These are phyloP conservation scores for Tetraselmis striata DNA, from an alignment of 139 green algal species.

Conservation along the genomic window DNA sequence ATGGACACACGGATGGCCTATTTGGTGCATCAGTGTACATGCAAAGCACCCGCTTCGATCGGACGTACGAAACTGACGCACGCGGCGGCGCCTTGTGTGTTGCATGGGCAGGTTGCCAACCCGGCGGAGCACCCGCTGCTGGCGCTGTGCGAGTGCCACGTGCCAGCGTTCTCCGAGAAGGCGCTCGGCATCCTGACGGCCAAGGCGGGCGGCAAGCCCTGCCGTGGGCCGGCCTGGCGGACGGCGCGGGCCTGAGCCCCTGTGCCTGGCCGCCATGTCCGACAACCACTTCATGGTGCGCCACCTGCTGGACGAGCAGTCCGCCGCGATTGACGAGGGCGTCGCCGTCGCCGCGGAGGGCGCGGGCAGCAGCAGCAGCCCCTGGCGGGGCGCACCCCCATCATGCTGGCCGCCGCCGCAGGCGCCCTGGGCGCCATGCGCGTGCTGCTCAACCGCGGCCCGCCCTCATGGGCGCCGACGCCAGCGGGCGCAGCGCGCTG, in stretches of 20 bases:
- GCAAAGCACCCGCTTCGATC: too few species aligned
- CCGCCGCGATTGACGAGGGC: constrained; percentile 7
- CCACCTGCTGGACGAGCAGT: constrained; percentile 8
- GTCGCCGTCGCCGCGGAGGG: not conserved
- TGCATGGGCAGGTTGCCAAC: not conserved
- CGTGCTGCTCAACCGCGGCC: not conserved
- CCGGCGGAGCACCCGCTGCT: constrained; percentile 16
- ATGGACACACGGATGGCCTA: too few species aligned
- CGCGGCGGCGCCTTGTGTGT: too few species aligned
- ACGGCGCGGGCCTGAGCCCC: not conserved
- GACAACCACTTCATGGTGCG: not conserved
- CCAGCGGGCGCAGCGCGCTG: not conserved
- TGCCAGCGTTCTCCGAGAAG: constrained; percentile 3
- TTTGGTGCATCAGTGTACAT: too few species aligned
- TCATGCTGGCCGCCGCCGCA: constrained; percentile 21
- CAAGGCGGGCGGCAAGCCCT: not conserved
- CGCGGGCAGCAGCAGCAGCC: not conserved
- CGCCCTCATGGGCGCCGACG: not conserved
- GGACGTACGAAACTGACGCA: too few species aligned
- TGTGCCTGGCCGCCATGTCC: not conserved
- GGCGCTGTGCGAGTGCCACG: constrained; percentile 20
- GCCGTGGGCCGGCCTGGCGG: not conserved
- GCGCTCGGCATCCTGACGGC: not conserved
- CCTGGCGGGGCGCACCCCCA: constrained; percentile 24
- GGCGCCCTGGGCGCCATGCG: not conserved